Evolutionary conservation across 306 rosid species (phyloP).

Genomic region (Cyclanthera cordifolia): DNA sequence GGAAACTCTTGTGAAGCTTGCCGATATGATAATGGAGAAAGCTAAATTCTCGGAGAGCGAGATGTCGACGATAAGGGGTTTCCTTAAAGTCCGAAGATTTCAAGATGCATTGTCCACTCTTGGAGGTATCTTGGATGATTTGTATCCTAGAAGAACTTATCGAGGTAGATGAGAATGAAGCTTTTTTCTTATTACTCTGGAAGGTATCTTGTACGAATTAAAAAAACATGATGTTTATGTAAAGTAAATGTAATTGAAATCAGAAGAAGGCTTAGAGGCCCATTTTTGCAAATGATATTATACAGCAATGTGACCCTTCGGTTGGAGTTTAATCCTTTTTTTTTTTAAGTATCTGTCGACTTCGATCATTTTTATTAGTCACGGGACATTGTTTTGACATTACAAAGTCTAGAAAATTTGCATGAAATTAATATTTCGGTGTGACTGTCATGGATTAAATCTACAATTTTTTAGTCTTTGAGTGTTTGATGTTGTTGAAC

Average conservation of each 20-base stretch:
- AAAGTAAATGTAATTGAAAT: conserved; percentile 5
- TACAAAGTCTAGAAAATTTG: no score
- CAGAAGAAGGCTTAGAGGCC: background rate
- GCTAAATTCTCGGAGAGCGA: conserved; percentile 45
- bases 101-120: conserved; percentile 71
- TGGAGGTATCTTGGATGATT: conserved; percentile 49
- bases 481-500: no score
- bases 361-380: no score
- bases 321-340: no score
- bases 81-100: conserved; percentile 63
- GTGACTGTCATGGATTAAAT: no score
- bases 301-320: background rate
- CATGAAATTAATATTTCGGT: no score
- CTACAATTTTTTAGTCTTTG: no score
- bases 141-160: conserved; percentile 35
- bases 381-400: no score
- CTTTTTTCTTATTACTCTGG: background rate
- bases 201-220: background rate
- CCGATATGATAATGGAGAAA: conserved; percentile 59
- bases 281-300: background rate
- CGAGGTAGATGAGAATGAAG: conserved; percentile 13
- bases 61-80: conserved; percentile 54
- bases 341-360: no score
- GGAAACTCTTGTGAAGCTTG: conserved; percentile 51
- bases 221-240: background rate